Base-by-base conservation (phyloP, 192 early-diverging fungal genomes). In the Backusella parvicylindrica region DNA sequence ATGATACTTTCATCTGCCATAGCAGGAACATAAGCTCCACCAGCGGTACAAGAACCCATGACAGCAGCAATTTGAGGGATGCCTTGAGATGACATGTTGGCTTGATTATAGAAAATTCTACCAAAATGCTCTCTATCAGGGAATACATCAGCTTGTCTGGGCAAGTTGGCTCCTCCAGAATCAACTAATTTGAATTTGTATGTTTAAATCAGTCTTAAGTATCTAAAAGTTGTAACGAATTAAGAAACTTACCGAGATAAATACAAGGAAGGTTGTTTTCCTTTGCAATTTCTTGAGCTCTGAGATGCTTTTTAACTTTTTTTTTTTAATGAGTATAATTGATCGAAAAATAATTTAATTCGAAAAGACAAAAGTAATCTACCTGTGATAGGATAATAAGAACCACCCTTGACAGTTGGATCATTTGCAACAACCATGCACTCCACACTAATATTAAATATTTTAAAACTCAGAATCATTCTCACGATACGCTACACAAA, bases 1-100 rank as follows among this genome's bases (percentile, higher is more conserved):
- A 98, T 98, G 71, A 98, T 92, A 86, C 92, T 95, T 83, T 98
- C 95, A 82, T 98, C 97, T 40, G 96, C 94, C 97, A 98, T 98
- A 13, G 97, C 96, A 49, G 97, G 97, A 31, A 98, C 96, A 80
- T 98, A 98, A 2, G 97, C 97, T 71, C 97, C 95, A 74, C 96
- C 96, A 21, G 97, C 97, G 23, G 97, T 98, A 85, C 97, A 99
- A 18, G 95, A 96, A 18, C 97, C 97, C 85, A 99, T 89, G 7
- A 99, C 97, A 47, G 96, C 94, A n/a, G 97, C 97, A 49, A 99
- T 90, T 85, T 99, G 97, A 56, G 97, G 96, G 70, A 99, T 96
- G 41, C 94, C 94, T 75, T 74, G 60, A 4, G 87, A 81, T 15
- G 92, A 93, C 91, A 94, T 89, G 69, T 79, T 90, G 64, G 80